phyloP scores from a whole-genome alignment of 2,329 filamentous ascomycete species.

The Berkeleyomyces basicola region DNA sequence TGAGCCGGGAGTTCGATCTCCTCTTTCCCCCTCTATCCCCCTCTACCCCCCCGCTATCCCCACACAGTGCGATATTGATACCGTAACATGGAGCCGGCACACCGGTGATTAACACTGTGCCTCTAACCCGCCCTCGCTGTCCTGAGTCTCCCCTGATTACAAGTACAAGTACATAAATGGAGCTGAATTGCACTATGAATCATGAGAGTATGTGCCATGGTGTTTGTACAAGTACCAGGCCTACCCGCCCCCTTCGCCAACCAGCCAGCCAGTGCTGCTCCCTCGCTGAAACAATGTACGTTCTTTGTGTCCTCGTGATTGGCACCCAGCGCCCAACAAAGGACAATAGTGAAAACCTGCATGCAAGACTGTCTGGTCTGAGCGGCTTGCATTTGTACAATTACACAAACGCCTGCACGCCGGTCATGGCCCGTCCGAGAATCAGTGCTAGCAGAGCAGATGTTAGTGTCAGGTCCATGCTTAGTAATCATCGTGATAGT shows the following conservation, averaged over 20 bases:
- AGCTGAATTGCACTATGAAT: too few species aligned
- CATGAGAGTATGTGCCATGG: too few species aligned
- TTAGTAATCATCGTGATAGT: not conserved
- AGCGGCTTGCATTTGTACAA: too few species aligned
- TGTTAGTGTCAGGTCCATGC: not conserved
- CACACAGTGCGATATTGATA: not conserved
- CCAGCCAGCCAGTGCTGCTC: not conserved
- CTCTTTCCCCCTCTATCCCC: not conserved
- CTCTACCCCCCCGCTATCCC: not conserved
- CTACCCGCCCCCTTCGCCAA: not conserved
- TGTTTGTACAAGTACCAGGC: not conserved
- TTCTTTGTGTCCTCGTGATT: not conserved
- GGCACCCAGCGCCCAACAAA: too few species aligned
- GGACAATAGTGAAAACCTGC: too few species aligned
- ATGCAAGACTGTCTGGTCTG: not conserved
- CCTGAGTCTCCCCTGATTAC: too few species aligned
- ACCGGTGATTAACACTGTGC: not conserved
- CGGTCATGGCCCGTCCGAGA: conserved; percentile 51
- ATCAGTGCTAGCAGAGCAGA: conserved; percentile 42
- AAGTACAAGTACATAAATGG: too few species aligned
- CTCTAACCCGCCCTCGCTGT: not conserved
- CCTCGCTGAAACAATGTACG: too few species aligned
- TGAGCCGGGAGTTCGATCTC: not conserved
- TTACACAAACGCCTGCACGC: conserved; percentile 64
- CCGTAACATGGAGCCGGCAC: not conserved